Evolutionary conservation across 768 basidiomycete genomes (phyloP), one percentile per base, ranked within the genome.

Genomic region (Russula lepida): DNA sequence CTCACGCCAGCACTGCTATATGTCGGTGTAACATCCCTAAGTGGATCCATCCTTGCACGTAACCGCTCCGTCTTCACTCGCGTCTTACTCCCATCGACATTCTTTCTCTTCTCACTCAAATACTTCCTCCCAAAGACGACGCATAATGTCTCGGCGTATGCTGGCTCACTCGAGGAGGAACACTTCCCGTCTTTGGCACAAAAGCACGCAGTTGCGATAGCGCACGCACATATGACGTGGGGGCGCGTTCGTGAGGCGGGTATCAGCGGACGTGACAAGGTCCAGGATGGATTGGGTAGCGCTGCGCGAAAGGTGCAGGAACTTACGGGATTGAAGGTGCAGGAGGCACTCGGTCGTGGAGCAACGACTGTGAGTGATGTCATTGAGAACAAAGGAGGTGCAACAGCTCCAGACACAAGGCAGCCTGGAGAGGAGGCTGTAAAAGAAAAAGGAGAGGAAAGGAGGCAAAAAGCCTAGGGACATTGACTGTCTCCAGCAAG

Each of bases 1-100:
- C 81, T 97, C 30, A 92, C 86, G 11, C 95, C 95, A 1, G 92
- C 89, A n/a, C 69, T 88, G 5, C 84, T 98, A 56, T 98, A 95
- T 76, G 87, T 91, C 49, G 91, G 92, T 52, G 81, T 98, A 52
- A 85, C 92, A 2, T 84, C 92, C 15, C 84, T 98, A 51, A 88
- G 89, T 4, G 92, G 89, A 1, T 93, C 93, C 59, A 86, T 98
- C 67, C 67, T 98, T 58, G 83, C 89, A 0, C 86, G 94, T 46
- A 88, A 87, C 66, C 85, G 94, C 64, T 70, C 76, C 55, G 74
- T 94, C 56, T 78, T 84, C 33, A 74, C 83, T 6, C 88, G 95
- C 21, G 67, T 88, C 54, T 63, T 88, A 48, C 79, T 94, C 15
- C 95, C 95, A 0, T 89, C 95, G 0, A 62, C 83, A 25, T 81